Base-by-base conservation (phyloP, 768 basidiomycete genomes). In the Hygrophorus pudorinus region DNA sequence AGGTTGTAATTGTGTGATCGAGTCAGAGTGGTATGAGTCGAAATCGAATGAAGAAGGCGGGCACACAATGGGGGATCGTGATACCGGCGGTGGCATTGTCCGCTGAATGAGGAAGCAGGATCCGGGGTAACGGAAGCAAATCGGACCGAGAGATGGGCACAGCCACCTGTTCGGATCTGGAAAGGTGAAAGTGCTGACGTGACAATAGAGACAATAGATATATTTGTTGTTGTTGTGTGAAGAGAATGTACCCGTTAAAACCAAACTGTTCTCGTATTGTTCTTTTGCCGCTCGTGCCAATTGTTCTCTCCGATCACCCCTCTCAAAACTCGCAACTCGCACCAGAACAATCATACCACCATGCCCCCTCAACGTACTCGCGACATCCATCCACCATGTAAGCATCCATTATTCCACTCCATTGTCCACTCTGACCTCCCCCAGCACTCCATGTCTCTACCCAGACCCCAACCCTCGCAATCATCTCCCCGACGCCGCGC, bases 321-420 rank as follows among this genome's bases (percentile, higher is more conserved):
- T 52, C 65, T 61, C 64, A 66, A 68, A 64, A 70, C 68, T 70
- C 69, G 70, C 61, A 65, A 68, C 72, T 68, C 67, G 56, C 59
- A 63, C 60, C 58, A n/a, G n/a, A n/a, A n/a, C n/a, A n/a, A n/a
- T n/a, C n/a, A n/a, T n/a, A 62, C 67, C 63, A 78, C 74, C 72
- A 85, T 85, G 83, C 83, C 83, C 62, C 81, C 81, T 41, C 70
- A 78, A 58, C 82, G 83, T 67, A 85, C 82, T 60, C 81, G 80
- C 70, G 81, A 84, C 70, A 79, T 73, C 70, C 73, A 70, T 51
- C 62, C 72, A 59, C 63, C 65, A 63, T 62, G 71, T 71, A 53
- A 57, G 69, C n/a, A n/a, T n/a, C n/a, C 24, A 24, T 24, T 65
- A 28, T 31, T 24, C 35, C 11, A 31, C 29, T 11, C 45, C 37